Base-by-base conservation (phyloP, 2,329 filamentous ascomycete species). In the Samsoniella hepiali region DNA sequence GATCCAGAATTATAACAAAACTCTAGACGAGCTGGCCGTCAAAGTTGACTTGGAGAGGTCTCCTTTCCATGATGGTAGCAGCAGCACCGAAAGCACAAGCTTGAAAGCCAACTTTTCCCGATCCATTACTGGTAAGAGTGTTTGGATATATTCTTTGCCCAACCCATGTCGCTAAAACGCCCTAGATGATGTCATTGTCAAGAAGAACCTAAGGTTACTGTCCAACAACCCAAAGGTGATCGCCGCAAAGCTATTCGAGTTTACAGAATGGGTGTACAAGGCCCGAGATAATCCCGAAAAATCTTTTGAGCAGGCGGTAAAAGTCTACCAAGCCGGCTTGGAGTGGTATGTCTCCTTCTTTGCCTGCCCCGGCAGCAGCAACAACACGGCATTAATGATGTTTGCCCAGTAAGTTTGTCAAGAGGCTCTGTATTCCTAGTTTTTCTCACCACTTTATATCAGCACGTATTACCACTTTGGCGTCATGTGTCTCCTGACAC, bases 291-390 rank as follows among this genome's bases (percentile, higher is more conserved):
- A 17, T 15, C 5, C 29, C 51, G 32, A 62, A 3, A 55, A 44
- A 17, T 22, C 50, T 5, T 49, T 62, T 4, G 51, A 55, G 3
- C 17, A 56, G 40, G 50, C 59, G 2, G 34, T 62, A 2, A 15
- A 40, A 9, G 32, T 32, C 5, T 62, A 62, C 22, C 40, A 49
- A 27, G 5, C 40, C 22, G 42, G 50, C 27, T 32, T 62, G 50
- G n/a, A n/a, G 5, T 62, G 59, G 59, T 62, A 62, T 44, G 59
- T 55, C 1, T 55, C 59, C 4, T 62, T 62, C 22, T 62, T 62
- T 29, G 51, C 50, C 11, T 62, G 54, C 17, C 55, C 59, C 38
- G 45, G 38, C 40, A 62, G 32, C 29, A 40, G 11, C 15, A n/a
- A 31, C 32, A 13, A 56, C 27, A 56, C 40, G 42, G 40, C 59